Percentiles rank a stretch among this genome's conserved stretches.
phyloP scores from a whole-genome alignment of 345 rosid species.

The Capsella bursapastoris region DNA sequence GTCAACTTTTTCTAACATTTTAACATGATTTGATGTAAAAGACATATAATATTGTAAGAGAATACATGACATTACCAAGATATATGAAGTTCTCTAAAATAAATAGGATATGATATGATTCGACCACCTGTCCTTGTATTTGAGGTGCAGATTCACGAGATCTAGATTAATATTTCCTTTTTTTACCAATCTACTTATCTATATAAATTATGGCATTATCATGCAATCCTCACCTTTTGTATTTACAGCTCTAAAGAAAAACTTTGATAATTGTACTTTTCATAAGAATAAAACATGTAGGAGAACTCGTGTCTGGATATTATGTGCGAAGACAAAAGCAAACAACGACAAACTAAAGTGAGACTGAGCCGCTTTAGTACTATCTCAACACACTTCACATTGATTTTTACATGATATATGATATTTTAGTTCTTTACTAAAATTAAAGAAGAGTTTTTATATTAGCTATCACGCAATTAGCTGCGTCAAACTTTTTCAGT shows the following conservation, averaged over 20 bases:
- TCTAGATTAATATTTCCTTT: constrained; percentile 10
- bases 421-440: neutral
- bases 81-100: neutral
- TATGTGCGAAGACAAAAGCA: constrained; percentile 30
- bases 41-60: neutral
- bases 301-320: constrained; percentile 35
- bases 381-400: neutral
- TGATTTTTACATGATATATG: neutral
- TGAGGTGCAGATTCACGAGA: constrained; percentile 28
- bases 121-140: constrained; percentile 19
- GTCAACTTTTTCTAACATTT: neutral
- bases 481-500: neutral
- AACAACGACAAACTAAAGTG: constrained; percentile 31
- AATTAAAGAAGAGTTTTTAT: neutral
- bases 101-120: constrained; percentile 18
- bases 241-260: constrained; percentile 14
- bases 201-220: constrained; percentile 24
- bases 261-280: neutral
- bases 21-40: neutral
- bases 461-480: neutral
- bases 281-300: constrained; percentile 7
- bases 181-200: constrained; percentile 25
- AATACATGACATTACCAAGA: neutral
- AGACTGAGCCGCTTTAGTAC: constrained; percentile 17
- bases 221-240: constrained; percentile 24